Base-by-base conservation (phyloP, 306 rosid genomes). In the Geum urbanum region DNA sequence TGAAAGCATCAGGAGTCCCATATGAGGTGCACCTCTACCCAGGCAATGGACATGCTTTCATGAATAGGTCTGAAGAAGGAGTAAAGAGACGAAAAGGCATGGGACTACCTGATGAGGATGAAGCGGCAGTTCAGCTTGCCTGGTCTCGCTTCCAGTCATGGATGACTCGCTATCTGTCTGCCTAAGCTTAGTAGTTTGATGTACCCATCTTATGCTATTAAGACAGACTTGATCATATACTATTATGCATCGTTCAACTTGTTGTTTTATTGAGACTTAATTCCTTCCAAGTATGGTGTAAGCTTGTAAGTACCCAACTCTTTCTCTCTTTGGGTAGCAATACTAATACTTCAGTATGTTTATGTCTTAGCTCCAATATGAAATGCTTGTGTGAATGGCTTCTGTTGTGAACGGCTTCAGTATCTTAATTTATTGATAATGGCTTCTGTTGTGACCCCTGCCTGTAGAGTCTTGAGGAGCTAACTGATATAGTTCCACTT, bases 61-160 rank as follows among this genome's bases (percentile, higher is more conserved):
- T 94, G 99, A 91, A 94, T 85, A 85, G 88, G 60, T 94, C 99
- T 20, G 74, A 85, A 10, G 96, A 91, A 68, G 97, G 96, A 53
- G 78, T 87, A 76, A 41, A 76, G 80, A 87, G 97, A 79, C 88
- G 97, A 84, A 91, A 91, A 85, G 37, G 67, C 81, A 87, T 94
- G 99, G 99, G 97, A 60, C 6, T 91, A 86, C 58, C 84, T 0
- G 96, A 91, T 35, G 88, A 91, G 76, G 95, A 94, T 58, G 92
- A 87, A 66, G 83, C 81, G 7, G 81, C 97, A 1, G 97, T 80
- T 51, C 78, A 84, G 85, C 84, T 91, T 3, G 97, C 97, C 9
- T 94, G 99, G 99, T 87, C 97, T 80, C 96, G 86, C 68, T 91
- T 94, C 73, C 76, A 87, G 72, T 82, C 92, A 6, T 91, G 97